Evolutionary conservation across 352 stramenopile genomes (phyloP), one percentile per base, ranked within the genome.

Genomic region (Globisporangium rhizosaccharum): DNA sequence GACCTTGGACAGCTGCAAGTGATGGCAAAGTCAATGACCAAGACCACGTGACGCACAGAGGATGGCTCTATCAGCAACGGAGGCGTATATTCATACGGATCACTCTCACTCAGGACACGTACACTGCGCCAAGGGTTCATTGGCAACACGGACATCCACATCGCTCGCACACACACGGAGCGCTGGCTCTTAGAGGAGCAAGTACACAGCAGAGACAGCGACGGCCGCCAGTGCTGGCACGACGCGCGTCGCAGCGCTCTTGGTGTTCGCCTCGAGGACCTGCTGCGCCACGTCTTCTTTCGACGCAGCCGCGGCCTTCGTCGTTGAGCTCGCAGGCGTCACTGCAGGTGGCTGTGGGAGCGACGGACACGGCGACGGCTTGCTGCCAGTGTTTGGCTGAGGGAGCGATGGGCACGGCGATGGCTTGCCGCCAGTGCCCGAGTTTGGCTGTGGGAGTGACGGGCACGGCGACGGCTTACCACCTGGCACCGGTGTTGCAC

Each of bases 121-220:
- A 39, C 33, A 39, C 33, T 39, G 33, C 33, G 33, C 33, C 33
- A 39, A 8, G 4, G 41, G 41, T 6, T 23, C 41, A 20, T n/a
- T 20, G 41, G 15, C 18, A 18, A 23, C 41, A 47, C 41, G 14
- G 41, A 47, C 41, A 47, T 20, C 12, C 2, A 47, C 14, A 47
- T 47, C 41, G 41, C 41, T 18, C 41, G 4, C 15, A n/a, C 41
- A 8, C 41, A 20, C 41, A 23, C 15, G 18, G 18, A 47, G 14
- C 9, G 44, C 44, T 15, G 9, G 20, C 44, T 18, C 36, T 62
- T 79, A 88, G 20, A 85, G 58, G 28, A 86, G 63, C 56, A 88
- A 51, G 58, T 76, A 76, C 45, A 67, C 69, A 20, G 66, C 57
- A 2, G 73, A 83, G 7, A 77, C 37, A 33, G 65, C 65, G 30